Evolutionary conservation across 2,329 filamentous ascomycete species (phyloP).

Genomic region (Aspergillus japonicus): DNA sequence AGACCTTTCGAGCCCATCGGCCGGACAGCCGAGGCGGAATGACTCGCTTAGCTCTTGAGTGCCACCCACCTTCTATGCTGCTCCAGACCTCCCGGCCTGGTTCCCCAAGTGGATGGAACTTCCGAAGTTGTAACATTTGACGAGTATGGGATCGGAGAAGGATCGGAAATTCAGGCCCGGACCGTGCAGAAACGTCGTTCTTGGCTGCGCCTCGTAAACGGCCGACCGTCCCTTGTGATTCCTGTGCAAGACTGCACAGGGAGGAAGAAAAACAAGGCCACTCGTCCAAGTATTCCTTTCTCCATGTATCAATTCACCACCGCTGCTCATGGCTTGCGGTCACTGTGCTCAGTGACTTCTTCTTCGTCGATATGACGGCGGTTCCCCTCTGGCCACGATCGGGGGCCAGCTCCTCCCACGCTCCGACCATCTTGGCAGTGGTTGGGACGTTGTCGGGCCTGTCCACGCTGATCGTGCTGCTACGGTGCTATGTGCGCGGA

Average conservation of each 20-base stretch:
- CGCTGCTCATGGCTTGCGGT: not conserved
- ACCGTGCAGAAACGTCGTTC: not conserved
- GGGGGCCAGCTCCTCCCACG: slow-evolving; percentile 2
- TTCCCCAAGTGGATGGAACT: not conserved
- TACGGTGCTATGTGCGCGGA: slow-evolving; percentile 50
- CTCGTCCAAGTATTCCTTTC: not conserved
- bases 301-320: not conserved
- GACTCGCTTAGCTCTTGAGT: not conserved
- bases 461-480: slow-evolving; percentile 40
- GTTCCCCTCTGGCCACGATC: not conserved
- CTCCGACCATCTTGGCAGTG: slow-evolving; percentile 38
- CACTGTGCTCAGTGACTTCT: not conserved
- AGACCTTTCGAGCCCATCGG: not conserved
- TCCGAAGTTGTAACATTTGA: not conserved
- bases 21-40: not conserved
- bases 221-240: not conserved
- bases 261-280: not conserved
- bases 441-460: slow-evolving; percentile 40
- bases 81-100: no score
- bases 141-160: not conserved
- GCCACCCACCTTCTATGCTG: not conserved
- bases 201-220: not conserved
- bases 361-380: not conserved
- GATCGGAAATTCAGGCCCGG: not conserved
- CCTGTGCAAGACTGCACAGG: not conserved